Evolutionary conservation across 164 flowering plant species (phyloP), one percentile per base, ranked within the genome.

Genomic region (Akebia trifoliata): DNA sequence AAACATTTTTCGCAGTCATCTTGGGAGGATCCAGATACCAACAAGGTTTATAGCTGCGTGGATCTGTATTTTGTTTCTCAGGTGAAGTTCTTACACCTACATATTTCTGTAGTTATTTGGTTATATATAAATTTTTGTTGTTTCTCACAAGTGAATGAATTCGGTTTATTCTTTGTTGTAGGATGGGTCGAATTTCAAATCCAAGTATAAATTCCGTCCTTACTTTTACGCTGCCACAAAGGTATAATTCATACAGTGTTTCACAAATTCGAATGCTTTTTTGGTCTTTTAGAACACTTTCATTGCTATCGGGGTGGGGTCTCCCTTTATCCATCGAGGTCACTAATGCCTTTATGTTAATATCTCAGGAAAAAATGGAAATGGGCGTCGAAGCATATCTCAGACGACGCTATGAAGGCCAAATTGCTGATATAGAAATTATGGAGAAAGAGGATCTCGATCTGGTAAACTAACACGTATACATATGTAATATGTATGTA

Each of bases 11-110:
- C 74, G 69, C 72, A 93, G 99, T 90, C 99, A 9, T 85, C 97
- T 2, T 75, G 67, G 83, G 93, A 83, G 66, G 95, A 90, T 77
- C 76, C 73, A 62, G 95, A 90, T 7, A 75, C 81, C 21, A 62
- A 62, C 21, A 85, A 72, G 54, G 75, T 68, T 9, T 80, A 77
- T 51, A 94, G 97, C 48, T 94, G 99, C 37, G 75, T 90, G 0
- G 99, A 94, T 78, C 87, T 94, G 17, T 94, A 85, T 64, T 94
- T 94, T 60, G 96, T 83, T 61, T 72, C 93, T 59, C 99, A 93
- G 99, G 99, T 86, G 50, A 66, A 9, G 5, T 47, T 15, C 35
- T 54, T 22, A 22, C 29, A 20, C 21, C 15, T 58, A 34, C 7
- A 28, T 15, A 28, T 14, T 34, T 46, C 20, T 34, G 46, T 21